Conservation (phyloP, 2,329 filamentous ascomycete species). For the Talaromyces amestolkiae region DNA sequence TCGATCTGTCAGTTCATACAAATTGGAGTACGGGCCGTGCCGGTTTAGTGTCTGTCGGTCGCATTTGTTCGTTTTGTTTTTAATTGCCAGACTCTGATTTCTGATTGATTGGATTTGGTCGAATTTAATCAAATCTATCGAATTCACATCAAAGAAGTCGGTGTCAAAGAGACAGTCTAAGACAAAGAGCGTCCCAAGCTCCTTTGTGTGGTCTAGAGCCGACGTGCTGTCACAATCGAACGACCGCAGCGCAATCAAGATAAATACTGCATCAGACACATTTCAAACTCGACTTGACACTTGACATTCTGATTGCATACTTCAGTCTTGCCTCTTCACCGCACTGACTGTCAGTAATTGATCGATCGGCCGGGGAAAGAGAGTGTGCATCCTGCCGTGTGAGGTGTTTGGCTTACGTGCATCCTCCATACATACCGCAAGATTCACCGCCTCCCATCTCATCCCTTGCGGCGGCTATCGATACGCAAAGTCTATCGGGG, state of each 20-base stretch:
- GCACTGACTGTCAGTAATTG: background rate
- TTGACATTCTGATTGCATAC: background rate
- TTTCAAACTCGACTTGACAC: background rate
- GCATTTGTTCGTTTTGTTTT: background rate
- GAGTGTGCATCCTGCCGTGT: conserved; percentile 2
- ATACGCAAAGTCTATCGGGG: conserved; percentile 4
- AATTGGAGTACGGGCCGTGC: background rate
- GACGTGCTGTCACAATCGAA: background rate
- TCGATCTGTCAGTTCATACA: conserved; percentile 9
- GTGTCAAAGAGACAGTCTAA: background rate
- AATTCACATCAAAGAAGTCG: background rate
- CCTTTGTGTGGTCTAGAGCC: background rate
- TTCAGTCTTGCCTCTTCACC: background rate
- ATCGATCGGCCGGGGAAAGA: conserved; percentile 6
- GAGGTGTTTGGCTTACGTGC: background rate
- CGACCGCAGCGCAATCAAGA: background rate
- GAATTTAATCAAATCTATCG: background rate
- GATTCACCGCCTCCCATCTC: conserved; percentile 9
- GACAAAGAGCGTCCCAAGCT: conserved; percentile 3
- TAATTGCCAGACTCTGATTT: background rate
- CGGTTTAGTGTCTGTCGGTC: background rate
- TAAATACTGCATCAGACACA: background rate
- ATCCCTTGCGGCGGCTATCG: conserved; percentile 16
- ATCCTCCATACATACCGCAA: conserved; percentile 5
- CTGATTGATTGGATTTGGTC: background rate